Base-by-base conservation (phyloP, 1,139 yeast genomes). In the Geotrichum cucujoidarum region DNA sequence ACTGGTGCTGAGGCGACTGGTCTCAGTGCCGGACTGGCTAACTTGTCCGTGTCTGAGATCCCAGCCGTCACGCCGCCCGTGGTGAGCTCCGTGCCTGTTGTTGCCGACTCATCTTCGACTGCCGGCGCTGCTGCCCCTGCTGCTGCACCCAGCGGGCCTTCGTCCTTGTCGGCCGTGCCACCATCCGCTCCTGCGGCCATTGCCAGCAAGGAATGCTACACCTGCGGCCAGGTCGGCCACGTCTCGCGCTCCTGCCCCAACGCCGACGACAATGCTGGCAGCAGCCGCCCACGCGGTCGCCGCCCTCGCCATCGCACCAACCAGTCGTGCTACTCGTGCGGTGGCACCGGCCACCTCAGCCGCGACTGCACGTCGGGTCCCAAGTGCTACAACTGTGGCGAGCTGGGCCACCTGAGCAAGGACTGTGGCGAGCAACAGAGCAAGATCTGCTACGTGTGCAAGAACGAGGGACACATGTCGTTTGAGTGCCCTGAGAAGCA, bases 151-250 rank as follows among this genome's bases (percentile, higher is more conserved):
- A 14, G 38, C 17, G 27, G 24, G 6, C 2, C 40, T 13, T 14
- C 40, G 17, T 43, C 42, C 38, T 21, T 40, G 5, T 31, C 36
- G 20, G 20, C 48, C 10, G 32, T 25, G 10, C 21, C 37, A n/a
- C 46, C 52, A 7, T 37, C 43, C 10, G 52, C 44, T 29, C 51
- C 54, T 18, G 48, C 50, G 22, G 46, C 46, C 34, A 45, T 55
- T 39, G 41, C 53, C 55, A 41, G 51, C 20, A 42, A 46, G 63
- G 87, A 85, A 70, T 89, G 97, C 72, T 88, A 87, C 77, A 87
- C 86, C 71, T 89, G 96, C 73, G 95, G 96, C 63, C 87, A 86
- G 72, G 77, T 83, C 58, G 96, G 96, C 57, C 96, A 88, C 75
- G 77, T 87, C 66, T 95, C 95, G 56, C 92, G 86, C 66, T 81